Base-by-base conservation (phyloP, 257 asterid species). In the Thymus quinquecostatus region DNA sequence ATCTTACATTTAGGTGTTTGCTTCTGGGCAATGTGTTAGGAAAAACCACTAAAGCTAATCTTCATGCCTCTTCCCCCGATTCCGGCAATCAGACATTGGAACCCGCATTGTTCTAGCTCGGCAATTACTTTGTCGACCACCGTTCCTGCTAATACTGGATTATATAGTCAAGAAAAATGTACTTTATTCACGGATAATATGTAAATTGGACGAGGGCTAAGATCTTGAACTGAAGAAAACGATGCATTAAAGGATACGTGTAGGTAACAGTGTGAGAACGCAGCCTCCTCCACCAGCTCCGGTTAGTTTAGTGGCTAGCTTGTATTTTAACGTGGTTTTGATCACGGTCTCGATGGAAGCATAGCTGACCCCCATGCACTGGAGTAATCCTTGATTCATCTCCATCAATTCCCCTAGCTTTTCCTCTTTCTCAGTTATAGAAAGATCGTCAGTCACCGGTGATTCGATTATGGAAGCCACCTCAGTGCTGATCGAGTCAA, bases 281-380 rank as follows among this genome's bases (percentile, higher is more conserved):
- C 99, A 94, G 79, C 99, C 99, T 56, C 99, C 99, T 64, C 99
- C 99, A 64, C 99, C 99, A 71, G 99, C 99, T 81, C 99, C 99
- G 1, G 97, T 91, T 67, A 94, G 83, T 82, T 94, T 94, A 61
- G 99, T 85, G 12, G 93, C 68, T 28, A 91, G 81, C 83, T 91
- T 94, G 84, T 84, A 91, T 77, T 87, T 94, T 60, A 82, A 77
- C 10, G 99, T 89, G 14, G 90, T 84, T 66, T 84, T 85, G 57
- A 91, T 85, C 79, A 94, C 96, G 14, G 86, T 84, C 74, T 94
- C 99, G 44, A 94, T 94, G 27, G 97, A 85, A 76, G 86, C 82
- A 56, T 94, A 98, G 85, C 95, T 88, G 77, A 94, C 99, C 12
- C 97, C 99, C 98, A 94, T 94, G 77, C 97, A 88, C 73, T 83